phyloP scores from a whole-genome alignment of 371 early-diverging fungal species.

The Smittium culicis region DNA sequence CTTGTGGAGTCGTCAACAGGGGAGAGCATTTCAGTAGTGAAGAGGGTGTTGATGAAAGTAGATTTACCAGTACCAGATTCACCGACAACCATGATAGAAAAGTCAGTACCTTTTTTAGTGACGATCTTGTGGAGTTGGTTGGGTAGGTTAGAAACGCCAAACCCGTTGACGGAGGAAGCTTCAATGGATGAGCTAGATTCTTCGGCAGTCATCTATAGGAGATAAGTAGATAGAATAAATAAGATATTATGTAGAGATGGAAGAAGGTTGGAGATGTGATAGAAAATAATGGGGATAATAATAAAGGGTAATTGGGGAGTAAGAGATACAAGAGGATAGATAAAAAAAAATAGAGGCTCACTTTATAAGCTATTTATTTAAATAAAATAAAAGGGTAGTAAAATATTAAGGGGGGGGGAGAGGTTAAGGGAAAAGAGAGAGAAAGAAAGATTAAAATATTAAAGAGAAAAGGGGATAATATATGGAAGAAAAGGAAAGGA shows the following conservation, averaged over 20 bases:
- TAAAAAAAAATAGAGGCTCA: background rate
- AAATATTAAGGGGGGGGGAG: background rate
- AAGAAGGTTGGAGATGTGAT: background rate
- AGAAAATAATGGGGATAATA: background rate
- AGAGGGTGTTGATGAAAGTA: slow-evolving; percentile 96
- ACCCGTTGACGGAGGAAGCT: background rate
- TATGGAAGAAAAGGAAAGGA: background rate
- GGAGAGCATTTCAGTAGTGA: slow-evolving; percentile 81
- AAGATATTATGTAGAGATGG: background rate
- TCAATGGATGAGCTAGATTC: background rate
- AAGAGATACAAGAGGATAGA: background rate
- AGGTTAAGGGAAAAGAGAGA: background rate
- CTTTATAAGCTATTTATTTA: background rate
- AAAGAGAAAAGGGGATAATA: background rate
- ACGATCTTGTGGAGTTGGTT: slow-evolving; percentile 95
- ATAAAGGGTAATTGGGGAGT: background rate
- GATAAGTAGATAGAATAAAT: too few relatives aligned
- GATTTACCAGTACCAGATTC: slow-evolving; percentile 98
- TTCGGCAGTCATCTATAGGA: slow-evolving; percentile 1
- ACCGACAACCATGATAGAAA: slow-evolving; percentile 96
- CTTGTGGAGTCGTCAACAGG: slow-evolving; percentile 69
- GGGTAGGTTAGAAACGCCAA: slow-evolving; percentile 79
- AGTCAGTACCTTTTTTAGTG: slow-evolving; percentile 82
- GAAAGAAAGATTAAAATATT: background rate
- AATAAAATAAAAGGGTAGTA: background rate